These are phyloP conservation scores for Mycena amicta DNA, from an alignment of 768 basidiomycete species.

Conservation along the genomic window DNA sequence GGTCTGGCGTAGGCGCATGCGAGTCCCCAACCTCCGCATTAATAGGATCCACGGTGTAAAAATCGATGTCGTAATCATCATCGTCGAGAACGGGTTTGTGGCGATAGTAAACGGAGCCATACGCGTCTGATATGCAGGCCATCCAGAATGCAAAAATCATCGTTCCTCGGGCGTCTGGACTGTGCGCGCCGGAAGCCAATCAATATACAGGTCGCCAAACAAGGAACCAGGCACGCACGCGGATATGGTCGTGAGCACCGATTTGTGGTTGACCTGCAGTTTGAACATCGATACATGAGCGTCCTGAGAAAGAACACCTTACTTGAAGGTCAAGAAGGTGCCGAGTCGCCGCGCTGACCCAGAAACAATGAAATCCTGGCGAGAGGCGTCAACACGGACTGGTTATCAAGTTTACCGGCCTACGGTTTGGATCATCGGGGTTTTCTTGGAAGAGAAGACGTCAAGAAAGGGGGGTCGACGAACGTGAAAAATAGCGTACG, in stretches of 20 bases:
- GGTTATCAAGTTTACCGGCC: conserved; percentile 21
- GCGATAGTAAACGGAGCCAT: conserved; percentile 81
- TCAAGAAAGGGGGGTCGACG: conserved; percentile 5
- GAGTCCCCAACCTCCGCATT: conserved; percentile 51
- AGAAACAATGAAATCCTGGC: conserved; percentile 82
- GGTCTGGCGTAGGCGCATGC: conserved; percentile 55
- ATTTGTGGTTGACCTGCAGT: conserved; percentile 79
- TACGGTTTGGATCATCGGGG: conserved; percentile 73
- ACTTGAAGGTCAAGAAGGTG: conserved; percentile 79
- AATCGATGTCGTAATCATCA: conserved; percentile 88
- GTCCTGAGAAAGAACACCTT: conserved; percentile 26
- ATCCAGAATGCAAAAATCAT: conserved; percentile 97
- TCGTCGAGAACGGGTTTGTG: conserved; percentile 86
- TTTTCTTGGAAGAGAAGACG: conserved; percentile 52
- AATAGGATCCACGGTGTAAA: conserved; percentile 74
- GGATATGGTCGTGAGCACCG: conserved; percentile 70
- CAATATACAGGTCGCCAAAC: neutral
- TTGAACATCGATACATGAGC: conserved; percentile 9
- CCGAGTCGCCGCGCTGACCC: conserved; percentile 77
- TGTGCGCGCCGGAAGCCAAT: neutral
- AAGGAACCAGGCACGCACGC: conserved; percentile 38
- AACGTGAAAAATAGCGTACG: conserved; percentile 55
- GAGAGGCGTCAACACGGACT: conserved; percentile 22
- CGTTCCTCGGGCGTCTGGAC: conserved; percentile 71
- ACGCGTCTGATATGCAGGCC: conserved; percentile 84